phyloP scores from a whole-genome alignment of 2,329 filamentous ascomycete species.

The Rugonectria rugulosa region DNA sequence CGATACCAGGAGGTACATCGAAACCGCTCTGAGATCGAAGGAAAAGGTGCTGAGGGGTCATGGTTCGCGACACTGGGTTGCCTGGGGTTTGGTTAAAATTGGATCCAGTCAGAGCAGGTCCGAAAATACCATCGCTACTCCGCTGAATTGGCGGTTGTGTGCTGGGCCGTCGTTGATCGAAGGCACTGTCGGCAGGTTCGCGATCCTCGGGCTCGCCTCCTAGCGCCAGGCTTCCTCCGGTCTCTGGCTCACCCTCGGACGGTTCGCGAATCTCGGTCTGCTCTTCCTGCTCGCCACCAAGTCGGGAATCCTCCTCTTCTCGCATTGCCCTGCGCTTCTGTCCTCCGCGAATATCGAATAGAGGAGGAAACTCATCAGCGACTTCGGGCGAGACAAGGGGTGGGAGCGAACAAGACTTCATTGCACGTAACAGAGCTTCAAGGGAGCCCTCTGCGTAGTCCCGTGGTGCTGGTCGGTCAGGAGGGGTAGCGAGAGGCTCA shows the following conservation, averaged over 20 bases:
- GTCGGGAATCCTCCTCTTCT: slow-evolving; percentile 70
- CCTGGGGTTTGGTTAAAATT: slow-evolving; percentile 58
- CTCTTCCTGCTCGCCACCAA: slow-evolving; percentile 58
- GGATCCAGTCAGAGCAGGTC: slow-evolving; percentile 56
- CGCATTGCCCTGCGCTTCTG: slow-evolving; percentile 80
- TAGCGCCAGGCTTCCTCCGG: slow-evolving; percentile 83
- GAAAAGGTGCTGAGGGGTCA: slow-evolving; percentile 82
- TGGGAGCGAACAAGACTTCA: slow-evolving; percentile 48
- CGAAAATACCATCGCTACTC: slow-evolving; percentile 62
- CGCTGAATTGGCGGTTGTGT: slow-evolving; percentile 83
- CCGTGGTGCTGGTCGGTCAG: slow-evolving; percentile 2
- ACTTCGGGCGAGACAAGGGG: slow-evolving; percentile 19
- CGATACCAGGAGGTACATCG: slow-evolving; percentile 65
- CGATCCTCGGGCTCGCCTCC: slow-evolving; percentile 92
- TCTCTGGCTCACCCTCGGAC: slow-evolving; percentile 79
- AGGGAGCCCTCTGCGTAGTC: slow-evolving; percentile 40
- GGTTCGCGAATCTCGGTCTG: slow-evolving; percentile 53
- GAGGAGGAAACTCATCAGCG: slow-evolving; percentile 61
- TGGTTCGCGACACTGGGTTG: slow-evolving; percentile 68
- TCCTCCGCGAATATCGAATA: slow-evolving; percentile 85
- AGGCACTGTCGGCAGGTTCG: slow-evolving; percentile 61
- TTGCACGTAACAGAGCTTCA: slow-evolving; percentile 46
- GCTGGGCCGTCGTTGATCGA: slow-evolving; percentile 68
- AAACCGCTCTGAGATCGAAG: slow-evolving; percentile 70
- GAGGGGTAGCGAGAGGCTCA: slow-evolving; percentile 14